Evolutionary conservation across 2,329 filamentous ascomycete genomes (phyloP), one percentile per base, ranked within the genome.

Genomic region (Cytospora schulzeri): DNA sequence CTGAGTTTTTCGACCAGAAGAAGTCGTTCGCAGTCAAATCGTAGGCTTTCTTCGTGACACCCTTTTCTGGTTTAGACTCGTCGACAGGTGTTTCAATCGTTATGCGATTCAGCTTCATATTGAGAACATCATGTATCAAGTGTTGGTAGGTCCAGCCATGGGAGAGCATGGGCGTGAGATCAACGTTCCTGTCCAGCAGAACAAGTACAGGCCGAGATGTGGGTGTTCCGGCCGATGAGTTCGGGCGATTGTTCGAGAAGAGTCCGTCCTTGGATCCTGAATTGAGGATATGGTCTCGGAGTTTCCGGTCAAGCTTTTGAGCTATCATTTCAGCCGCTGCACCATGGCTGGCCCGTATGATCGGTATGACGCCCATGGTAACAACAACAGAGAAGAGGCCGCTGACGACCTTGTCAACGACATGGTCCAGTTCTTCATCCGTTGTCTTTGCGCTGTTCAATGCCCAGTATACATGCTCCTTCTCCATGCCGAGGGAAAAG

Each of bases 341-440:
- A 57, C 90, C 92, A 74, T 95, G 97, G 8, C 95, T 93, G 73
- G 92, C 97, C 69, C 95, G 85, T 72, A 99, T 98, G 70, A 99
- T 93, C 8, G 95, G 95, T 70, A 99, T 97, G 3, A 93, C 88
- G 66, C 93, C 94, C 92, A 97, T 97, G 6, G 95, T 99, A n/a
- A 96, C 95, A 66, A 95, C 90, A 57, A 99, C 95, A 68, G 93
- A 97, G 78, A 98, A 99, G n/a, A 99, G 81, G 0, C 95, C 95
- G 72, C 91, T 96, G 58, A 99, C 95, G 68, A 98, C 94, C 70
- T 89, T 88, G 76, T 99, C 94, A 35, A 99, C 86, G 45, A 95
- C 88, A 60, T 85, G 82, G 73, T 98, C 95, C 62, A 99, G 84
- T 73, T 95, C 91, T 65, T 95, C 91, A 71, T 98, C 95, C 69